Conservation (phyloP, 768 basidiomycete genomes). For the Lepiota venenata region DNA sequence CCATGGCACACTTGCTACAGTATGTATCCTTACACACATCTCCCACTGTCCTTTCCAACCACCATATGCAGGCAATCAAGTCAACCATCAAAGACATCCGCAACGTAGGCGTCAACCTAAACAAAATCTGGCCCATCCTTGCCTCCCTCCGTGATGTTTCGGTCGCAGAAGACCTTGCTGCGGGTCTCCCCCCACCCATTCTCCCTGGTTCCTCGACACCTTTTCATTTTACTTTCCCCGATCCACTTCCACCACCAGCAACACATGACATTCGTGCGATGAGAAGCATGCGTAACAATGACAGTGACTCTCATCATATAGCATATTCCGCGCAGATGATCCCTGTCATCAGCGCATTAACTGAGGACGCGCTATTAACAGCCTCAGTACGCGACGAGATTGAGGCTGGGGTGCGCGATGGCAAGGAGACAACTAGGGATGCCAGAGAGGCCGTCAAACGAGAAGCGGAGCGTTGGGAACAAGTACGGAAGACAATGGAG, state of each 20-base stretch:
- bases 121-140: slow-evolving; percentile 61
- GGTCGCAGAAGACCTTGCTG: neutral
- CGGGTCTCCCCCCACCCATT: slow-evolving; percentile 9
- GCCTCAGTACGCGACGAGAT: slow-evolving; percentile 53
- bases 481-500: slow-evolving; percentile 32
- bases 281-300: slow-evolving; percentile 36
- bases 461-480: slow-evolving; percentile 60
- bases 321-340: slow-evolving; percentile 59
- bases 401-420: slow-evolving; percentile 52
- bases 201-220: slow-evolving; percentile 9
- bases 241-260: slow-evolving; percentile 56
- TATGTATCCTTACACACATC: slow-evolving; percentile 14
- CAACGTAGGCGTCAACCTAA: slow-evolving; percentile 49
- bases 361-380: slow-evolving; percentile 46
- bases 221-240: slow-evolving; percentile 40
- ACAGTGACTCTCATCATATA: slow-evolving; percentile 26
- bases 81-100: slow-evolving; percentile 50
- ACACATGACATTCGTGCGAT: slow-evolving; percentile 42
- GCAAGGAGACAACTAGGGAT: slow-evolving; percentile 49
- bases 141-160: slow-evolving; percentile 15
- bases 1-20: slow-evolving; percentile 34
- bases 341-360: slow-evolving; percentile 59
- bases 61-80: slow-evolving; percentile 33
- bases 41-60: neutral
- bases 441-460: slow-evolving; percentile 49